These are phyloP conservation scores for Ensete glaucum DNA, from an alignment of 176 grass and related monocot species.

Conservation along the genomic window DNA sequence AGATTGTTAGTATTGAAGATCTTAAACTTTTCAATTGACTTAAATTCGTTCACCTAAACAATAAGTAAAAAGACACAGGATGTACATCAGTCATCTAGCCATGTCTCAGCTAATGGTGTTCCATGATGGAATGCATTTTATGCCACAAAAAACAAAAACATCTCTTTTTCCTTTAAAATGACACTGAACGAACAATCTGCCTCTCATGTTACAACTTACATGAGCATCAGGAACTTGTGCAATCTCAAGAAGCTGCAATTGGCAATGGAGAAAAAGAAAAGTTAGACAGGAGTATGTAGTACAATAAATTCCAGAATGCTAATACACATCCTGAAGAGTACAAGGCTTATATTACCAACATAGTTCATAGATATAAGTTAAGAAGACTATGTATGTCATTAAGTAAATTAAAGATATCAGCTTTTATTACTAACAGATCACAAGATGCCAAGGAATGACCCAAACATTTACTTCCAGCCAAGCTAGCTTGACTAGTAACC, in stretches of 20 bases:
- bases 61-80: neutral
- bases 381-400: too few relatives aligned
- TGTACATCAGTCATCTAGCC: neutral
- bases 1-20: conserved; percentile 98
- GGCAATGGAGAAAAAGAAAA: neutral
- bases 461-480: neutral
- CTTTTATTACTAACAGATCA: neutral
- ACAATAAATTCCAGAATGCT: too few relatives aligned
- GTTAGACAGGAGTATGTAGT: neutral
- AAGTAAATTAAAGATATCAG: neutral
- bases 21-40: conserved; percentile 99
- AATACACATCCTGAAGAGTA: conserved; percentile 5
- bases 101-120: too few relatives aligned
- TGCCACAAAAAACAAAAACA: neutral
- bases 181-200: neutral
- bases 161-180: neutral
- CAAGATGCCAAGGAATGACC: neutral
- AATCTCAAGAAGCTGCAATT: conserved; percentile 94
- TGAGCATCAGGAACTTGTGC: conserved; percentile 97
- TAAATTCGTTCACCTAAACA: conserved; percentile 76
- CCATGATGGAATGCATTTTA: neutral
- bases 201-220: conserved; percentile 40
- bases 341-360: conserved; percentile 39
- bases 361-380: neutral
- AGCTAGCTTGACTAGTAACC: neutral